These are phyloP conservation scores for Exophiala aquamarina DNA, from an alignment of 2,329 filamentous ascomycete genomes.

Conservation along the genomic window DNA sequence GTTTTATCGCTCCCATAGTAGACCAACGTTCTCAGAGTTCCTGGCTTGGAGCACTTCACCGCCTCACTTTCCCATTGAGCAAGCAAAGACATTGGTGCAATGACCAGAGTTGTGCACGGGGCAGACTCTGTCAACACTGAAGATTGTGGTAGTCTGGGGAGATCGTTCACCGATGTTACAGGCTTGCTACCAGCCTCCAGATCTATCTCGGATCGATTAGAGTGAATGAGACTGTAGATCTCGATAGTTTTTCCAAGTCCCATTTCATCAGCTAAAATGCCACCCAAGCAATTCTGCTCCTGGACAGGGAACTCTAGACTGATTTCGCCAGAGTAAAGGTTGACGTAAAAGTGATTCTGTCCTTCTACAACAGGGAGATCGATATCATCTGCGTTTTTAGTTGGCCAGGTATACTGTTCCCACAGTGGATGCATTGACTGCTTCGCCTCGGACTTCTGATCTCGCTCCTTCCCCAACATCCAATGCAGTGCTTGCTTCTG, in stretches of 20 bases:
- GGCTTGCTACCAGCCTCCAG: constrained; percentile 33
- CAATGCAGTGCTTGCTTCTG: constrained; percentile 94
- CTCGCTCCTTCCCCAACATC: constrained; percentile 93
- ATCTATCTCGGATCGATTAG: constrained; percentile 65
- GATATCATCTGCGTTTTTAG: constrained; percentile 81
- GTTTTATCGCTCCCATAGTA: constrained; percentile 91
- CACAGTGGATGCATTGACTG: constrained; percentile 93
- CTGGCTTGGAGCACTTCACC: constrained; percentile 81
- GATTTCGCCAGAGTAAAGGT: constrained; percentile 93
- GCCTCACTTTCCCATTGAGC: constrained; percentile 97
- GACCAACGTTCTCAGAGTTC: constrained; percentile 78
- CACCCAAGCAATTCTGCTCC: constrained; percentile 90
- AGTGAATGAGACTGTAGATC: constrained; percentile 91
- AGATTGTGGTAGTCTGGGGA: constrained; percentile 62
- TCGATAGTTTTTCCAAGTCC: constrained; percentile 97
- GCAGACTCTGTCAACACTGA: constrained; percentile 63
- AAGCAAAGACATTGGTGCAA: constrained; percentile 97
- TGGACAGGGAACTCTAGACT: constrained; percentile 89
- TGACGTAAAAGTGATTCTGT: constrained; percentile 83
- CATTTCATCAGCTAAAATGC: constrained; percentile 94
- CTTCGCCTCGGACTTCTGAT: constrained; percentile 69
- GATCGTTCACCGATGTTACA: constrained; percentile 54
- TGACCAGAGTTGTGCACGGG: constrained; percentile 85
- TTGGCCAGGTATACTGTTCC: constrained; percentile 93
- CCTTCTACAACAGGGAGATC: constrained; percentile 65